Conservation (phyloP, 192 early-diverging fungal species). For the Coemansia sp. region DNA sequence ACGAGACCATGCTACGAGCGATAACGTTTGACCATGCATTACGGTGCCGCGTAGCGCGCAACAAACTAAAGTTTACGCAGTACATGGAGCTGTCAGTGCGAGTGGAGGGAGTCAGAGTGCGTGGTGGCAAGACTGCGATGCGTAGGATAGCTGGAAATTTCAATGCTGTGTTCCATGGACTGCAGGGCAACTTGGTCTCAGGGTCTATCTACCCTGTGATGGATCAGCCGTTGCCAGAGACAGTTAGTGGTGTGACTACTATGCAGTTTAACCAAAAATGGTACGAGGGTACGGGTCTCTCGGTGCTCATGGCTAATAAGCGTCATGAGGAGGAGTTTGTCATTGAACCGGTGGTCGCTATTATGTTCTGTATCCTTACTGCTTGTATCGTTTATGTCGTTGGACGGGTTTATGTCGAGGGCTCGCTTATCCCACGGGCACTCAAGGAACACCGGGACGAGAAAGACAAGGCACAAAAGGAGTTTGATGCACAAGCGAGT, state of each 20-base stretch:
- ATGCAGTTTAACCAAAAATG: constrained; percentile 44
- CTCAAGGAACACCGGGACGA: constrained; percentile 11
- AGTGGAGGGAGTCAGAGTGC: constrained; percentile 8
- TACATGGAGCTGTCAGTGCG: constrained; percentile 18
- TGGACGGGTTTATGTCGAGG: constrained; percentile 52
- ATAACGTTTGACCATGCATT: constrained; percentile 13
- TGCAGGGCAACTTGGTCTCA: constrained; percentile 24
- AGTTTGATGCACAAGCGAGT: background rate
- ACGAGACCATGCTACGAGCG: constrained; percentile 11
- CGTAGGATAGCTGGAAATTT: constrained; percentile 33
- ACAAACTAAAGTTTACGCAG: constrained; percentile 12
- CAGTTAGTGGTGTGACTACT: constrained; percentile 40
- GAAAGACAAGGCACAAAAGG: constrained; percentile 5
- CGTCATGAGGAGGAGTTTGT: constrained; percentile 45
- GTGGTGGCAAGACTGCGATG: background rate
- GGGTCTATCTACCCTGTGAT: constrained; percentile 40
- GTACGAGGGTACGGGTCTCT: constrained; percentile 38
- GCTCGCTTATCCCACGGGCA: constrained; percentile 37
- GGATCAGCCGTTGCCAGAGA: constrained; percentile 36
- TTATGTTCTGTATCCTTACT: constrained; percentile 52
- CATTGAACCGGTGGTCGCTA: constrained; percentile 46
- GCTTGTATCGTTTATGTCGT: constrained; percentile 48
- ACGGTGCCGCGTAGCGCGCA: constrained; percentile 35
- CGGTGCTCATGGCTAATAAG: constrained; percentile 45
- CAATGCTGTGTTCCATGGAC: constrained; percentile 41